These are phyloP conservation scores for Endoconidiophora laricicola DNA, from an alignment of 2,329 filamentous ascomycete genomes.

Conservation along the genomic window DNA sequence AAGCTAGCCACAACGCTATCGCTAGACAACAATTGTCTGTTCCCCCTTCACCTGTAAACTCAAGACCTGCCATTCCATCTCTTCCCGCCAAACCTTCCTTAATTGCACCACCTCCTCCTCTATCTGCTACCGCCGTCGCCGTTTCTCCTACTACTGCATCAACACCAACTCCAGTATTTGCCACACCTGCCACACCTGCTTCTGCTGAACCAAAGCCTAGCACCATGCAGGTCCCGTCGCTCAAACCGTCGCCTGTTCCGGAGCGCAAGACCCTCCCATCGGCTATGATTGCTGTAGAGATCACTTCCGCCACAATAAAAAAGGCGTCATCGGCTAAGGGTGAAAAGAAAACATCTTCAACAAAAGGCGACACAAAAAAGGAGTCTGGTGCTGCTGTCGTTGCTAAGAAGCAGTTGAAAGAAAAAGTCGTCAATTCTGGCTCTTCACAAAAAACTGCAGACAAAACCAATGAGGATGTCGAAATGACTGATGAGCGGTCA, in stretches of 20 bases:
- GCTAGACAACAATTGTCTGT: background rate
- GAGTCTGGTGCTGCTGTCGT: conserved; percentile 25
- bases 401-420: conserved; percentile 12
- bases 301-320: background rate
- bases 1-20: background rate
- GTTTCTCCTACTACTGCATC: background rate
- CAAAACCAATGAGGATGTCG: conserved; percentile 33
- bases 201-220: background rate
- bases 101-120: conserved; percentile 2
- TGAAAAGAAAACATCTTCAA: conserved; percentile 9
- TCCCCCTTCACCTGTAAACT: conserved; percentile 1
- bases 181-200: background rate
- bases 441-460: conserved; percentile 37
- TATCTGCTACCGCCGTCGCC: background rate
- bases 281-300: conserved; percentile 1
- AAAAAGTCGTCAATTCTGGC: conserved; percentile 23
- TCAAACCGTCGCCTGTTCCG: conserved; percentile 11
- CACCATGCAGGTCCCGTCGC: conserved; percentile 9
- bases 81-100: conserved; percentile 19
- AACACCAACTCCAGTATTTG: background rate
- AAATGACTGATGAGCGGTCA: conserved; percentile 28
- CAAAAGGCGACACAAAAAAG: conserved; percentile 31
- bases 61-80: conserved; percentile 16
- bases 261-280: conserved; percentile 11
- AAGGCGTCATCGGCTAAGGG: conserved; percentile 18